Percentiles rank a stretch among this genome's conserved stretches.
These are phyloP conservation scores for Clonostachys solani DNA, from an alignment of 2,329 filamentous ascomycete genomes.

Conservation along the genomic window DNA sequence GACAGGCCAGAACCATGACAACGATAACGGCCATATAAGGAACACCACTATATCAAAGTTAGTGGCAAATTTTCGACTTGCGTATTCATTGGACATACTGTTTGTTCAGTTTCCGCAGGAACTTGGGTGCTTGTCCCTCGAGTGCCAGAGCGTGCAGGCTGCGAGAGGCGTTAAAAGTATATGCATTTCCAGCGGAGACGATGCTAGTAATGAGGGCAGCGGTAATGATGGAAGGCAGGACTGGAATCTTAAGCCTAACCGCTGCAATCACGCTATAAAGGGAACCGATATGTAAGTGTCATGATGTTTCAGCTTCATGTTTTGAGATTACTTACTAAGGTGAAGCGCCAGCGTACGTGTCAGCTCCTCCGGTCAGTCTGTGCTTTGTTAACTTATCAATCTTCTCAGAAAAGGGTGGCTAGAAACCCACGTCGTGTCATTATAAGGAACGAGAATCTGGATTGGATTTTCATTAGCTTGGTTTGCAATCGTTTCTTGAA, in stretches of 20 bases:
- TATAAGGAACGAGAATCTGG: background rate
- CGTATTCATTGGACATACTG: background rate
- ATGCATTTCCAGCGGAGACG: conserved; percentile 31
- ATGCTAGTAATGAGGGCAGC: conserved; percentile 34
- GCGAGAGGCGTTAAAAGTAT: conserved; percentile 23
- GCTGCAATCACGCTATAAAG: conserved; percentile 24
- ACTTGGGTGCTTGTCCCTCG: conserved; percentile 3
- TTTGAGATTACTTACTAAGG: background rate
- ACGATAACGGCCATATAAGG: background rate
- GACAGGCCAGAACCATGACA: background rate
- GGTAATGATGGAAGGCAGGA: conserved; percentile 32
- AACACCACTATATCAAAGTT: conserved; percentile 1
- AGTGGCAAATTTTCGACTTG: background rate
- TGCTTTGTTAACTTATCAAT: background rate
- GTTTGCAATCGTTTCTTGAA: background rate
- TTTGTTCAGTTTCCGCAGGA: conserved; percentile 3
- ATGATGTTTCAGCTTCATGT: too few relatives aligned
- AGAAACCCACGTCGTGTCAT: background rate
- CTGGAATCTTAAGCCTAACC: conserved; percentile 25
- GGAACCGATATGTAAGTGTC: background rate
- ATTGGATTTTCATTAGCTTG: background rate
- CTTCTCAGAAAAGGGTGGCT: background rate
- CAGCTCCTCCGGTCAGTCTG: background rate
- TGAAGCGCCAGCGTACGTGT: conserved; percentile 17
- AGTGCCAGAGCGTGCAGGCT: conserved; percentile 6